Conservation (phyloP, 495 filamentous ascomycete genomes). For the Tirmania nivea region DNA sequence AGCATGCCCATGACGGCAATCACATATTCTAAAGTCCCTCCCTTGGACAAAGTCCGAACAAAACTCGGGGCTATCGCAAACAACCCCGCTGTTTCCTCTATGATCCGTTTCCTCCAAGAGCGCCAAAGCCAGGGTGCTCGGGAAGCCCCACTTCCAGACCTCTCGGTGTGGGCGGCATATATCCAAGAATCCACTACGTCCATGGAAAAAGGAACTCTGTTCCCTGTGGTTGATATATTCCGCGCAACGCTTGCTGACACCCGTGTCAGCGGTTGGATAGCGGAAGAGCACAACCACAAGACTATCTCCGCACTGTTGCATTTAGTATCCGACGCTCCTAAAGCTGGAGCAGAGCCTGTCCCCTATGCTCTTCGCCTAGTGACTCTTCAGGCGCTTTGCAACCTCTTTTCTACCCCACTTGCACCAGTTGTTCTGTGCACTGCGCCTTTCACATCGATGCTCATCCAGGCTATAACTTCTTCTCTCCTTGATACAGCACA, state of each 20-base stretch:
- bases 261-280: slow-evolving; percentile 70
- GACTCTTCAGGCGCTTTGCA: slow-evolving; percentile 40
- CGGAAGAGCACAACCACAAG: slow-evolving; percentile 33
- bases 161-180: slow-evolving; percentile 32
- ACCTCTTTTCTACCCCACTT: slow-evolving; percentile 40
- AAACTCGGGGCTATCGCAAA: slow-evolving; percentile 42
- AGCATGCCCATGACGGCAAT: slow-evolving; percentile 41
- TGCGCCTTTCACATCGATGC: slow-evolving; percentile 20
- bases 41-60: slow-evolving; percentile 58
- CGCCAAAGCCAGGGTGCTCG: slow-evolving; percentile 31
- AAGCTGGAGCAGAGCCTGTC: slow-evolving; percentile 3
- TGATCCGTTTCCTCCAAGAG: slow-evolving; percentile 43
- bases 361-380: slow-evolving; percentile 73
- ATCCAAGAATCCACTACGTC: slow-evolving; percentile 28
- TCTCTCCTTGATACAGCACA: slow-evolving; percentile 34
- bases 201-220: slow-evolving; percentile 37
- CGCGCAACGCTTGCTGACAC: slow-evolving; percentile 56
- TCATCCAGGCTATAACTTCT: slow-evolving; percentile 26
- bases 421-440: slow-evolving; percentile 26
- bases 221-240: slow-evolving; percentile 64
- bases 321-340: neutral
- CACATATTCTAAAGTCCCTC: slow-evolving; percentile 56
- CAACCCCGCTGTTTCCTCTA: slow-evolving; percentile 29
- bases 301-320: neutral
- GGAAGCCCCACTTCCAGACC: slow-evolving; percentile 38